Conservation (phyloP, 306 rosid genomes). For the Trichosanthes truncata region DNA sequence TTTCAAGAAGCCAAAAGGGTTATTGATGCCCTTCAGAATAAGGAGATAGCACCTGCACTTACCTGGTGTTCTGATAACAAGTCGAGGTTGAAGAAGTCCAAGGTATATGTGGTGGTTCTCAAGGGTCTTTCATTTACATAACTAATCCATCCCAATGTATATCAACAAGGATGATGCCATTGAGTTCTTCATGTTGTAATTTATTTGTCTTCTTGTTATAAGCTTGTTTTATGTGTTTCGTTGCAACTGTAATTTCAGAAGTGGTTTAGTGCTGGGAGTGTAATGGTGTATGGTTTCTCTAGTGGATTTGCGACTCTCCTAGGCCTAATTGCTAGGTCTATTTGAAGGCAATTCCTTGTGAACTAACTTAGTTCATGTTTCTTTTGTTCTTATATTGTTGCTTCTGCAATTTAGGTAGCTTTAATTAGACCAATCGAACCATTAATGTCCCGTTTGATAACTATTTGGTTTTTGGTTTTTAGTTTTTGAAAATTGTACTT, state of each 20-base stretch:
- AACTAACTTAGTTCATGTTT: background rate
- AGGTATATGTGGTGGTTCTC: slow-evolving; percentile 33
- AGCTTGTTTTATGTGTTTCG: background rate
- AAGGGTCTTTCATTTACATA: background rate
- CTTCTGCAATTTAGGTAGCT: background rate
- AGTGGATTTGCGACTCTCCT: background rate
- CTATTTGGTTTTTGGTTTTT: too few relatives aligned
- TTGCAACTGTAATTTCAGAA: background rate
- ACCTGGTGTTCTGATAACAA: slow-evolving; percentile 97
- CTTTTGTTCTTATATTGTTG: background rate
- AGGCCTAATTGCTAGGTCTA: background rate
- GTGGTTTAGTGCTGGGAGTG: background rate
- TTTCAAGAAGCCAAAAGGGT: slow-evolving; percentile 88
- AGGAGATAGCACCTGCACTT: slow-evolving; percentile 80
- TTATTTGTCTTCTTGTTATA: background rate
- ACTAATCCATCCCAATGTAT: background rate
- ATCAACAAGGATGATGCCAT: background rate
- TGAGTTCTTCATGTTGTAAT: background rate
- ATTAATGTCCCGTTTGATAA: background rate
- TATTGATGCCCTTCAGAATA: slow-evolving; percentile 71
- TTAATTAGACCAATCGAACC: background rate
- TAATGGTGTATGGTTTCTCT: background rate
- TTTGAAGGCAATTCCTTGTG: background rate
- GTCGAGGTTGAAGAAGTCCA: slow-evolving; percentile 86
- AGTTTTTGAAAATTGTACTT: too few relatives aligned